Evolutionary conservation across 2,329 filamentous ascomycete species (phyloP), one percentile per base, ranked within the genome.

Genomic region (Cercospora sp.): DNA sequence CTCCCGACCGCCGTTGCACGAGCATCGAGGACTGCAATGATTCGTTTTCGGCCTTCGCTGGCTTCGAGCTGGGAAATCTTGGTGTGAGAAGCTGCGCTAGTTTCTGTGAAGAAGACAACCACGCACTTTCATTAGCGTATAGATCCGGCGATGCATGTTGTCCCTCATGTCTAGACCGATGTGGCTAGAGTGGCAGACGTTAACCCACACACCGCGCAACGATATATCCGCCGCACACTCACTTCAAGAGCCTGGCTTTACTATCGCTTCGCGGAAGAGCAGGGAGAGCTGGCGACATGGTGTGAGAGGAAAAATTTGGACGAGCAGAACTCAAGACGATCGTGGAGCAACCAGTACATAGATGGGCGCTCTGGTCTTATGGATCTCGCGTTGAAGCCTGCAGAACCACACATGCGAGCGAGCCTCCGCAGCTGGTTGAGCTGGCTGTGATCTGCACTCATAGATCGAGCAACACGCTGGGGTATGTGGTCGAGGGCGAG

Each of bases 71-170:
- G 60, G 2, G 26, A 16, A 23, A 12, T 4, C 39, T 26, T 9
- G 16, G 36, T 36, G 45, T 18, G 7, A 30, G 48, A 36, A 26
- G 5, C 5, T 36, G 42, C n/a, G 53, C 20, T 28, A 53, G 20
- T 8, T n/a, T 23, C 5, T n/a, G 9, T 18, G 12, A n/a, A 48
- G 57, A 33, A 51, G 2, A 31, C 30, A 13, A 48, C 42, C 55
- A 64, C 67, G 20, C 26, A 83, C 81, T 72, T 81, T 79, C 74
- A 83, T 80, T 66, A 80, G 55, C 36, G 74, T 78, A 66, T 83
- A 81, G 9, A 80, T 69, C 12, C 72, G 70, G 53, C 72, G 77
- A 67, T 78, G 72, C n/a, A 66, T 67, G 58, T 69, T 68, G 28
- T 76, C 72, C 13, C 74, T 71, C 36, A 80, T 79, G 20, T 76